Evolutionary conservation across 1,139 yeast species (phyloP).

Genomic region (Suhomyces wounanorum): DNA sequence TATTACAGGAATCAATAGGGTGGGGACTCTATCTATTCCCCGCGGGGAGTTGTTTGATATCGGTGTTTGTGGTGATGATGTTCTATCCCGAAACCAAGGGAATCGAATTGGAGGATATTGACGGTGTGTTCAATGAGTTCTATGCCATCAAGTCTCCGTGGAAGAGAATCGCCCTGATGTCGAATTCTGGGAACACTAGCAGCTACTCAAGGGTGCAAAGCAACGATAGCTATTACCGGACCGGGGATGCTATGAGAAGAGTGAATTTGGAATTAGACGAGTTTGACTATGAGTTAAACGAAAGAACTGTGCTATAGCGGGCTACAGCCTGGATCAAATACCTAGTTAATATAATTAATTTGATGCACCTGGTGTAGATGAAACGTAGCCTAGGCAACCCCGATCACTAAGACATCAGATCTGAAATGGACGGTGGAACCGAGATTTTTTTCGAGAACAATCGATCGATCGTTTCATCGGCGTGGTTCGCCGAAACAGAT

Average conservation of each 20-base stretch:
- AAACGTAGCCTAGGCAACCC: no score
- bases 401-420: no score
- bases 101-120: constrained; percentile 55
- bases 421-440: no score
- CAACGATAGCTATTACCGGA: constrained; percentile 5
- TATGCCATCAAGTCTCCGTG: constrained; percentile 18
- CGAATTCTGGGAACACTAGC: not conserved
- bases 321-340: not conserved
- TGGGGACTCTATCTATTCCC: constrained; percentile 56
- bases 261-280: constrained; percentile 12
- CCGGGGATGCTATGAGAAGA: constrained; percentile 2
- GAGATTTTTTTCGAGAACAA: no score
- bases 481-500: no score
- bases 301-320: not conserved
- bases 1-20: constrained; percentile 46
- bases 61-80: constrained; percentile 45
- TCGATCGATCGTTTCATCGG: no score
- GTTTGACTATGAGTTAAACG: constrained; percentile 13
- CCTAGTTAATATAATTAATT: not conserved
- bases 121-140: constrained; percentile 68
- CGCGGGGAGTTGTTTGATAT: constrained; percentile 47
- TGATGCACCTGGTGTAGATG: no score
- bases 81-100: constrained; percentile 60
- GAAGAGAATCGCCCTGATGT: constrained; percentile 13
- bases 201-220: constrained; percentile 3